A percentile compares a stretch with the other conserved stretches of the same genome.
These are phyloP conservation scores for Rehmannia glutinosa DNA, from an alignment of 257 asterid species.

Conservation along the genomic window DNA sequence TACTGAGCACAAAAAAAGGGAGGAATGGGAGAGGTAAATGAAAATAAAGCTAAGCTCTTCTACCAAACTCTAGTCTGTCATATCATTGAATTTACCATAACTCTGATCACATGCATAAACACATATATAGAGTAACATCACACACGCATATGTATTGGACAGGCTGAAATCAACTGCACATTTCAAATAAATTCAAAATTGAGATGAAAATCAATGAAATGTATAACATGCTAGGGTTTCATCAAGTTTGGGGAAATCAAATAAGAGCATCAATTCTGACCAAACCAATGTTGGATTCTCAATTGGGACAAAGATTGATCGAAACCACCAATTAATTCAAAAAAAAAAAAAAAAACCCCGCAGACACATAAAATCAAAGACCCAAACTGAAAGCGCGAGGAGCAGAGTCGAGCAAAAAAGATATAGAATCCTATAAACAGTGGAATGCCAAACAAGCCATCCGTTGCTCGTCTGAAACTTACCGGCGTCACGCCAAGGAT, in stretches of 20 bases:
- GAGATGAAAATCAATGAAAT: not conserved
- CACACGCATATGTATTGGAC: not conserved
- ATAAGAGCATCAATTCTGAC: conserved; percentile 17
- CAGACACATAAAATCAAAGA: not conserved
- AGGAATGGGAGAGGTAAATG: not conserved
- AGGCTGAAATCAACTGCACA: not conserved
- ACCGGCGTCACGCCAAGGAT: conserved; percentile 26
- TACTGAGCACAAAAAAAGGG: not conserved
- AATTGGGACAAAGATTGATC: conserved; percentile 13
- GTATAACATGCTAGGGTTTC: conserved; percentile 30
- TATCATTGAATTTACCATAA: conserved; percentile 3
- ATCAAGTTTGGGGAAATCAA: conserved; percentile 31
- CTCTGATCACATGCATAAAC: conserved; percentile 22
- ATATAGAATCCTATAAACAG: not conserved
- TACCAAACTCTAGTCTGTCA: not conserved
- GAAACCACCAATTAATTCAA: conserved; percentile 9
- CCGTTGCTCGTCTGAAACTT: conserved; percentile 9
- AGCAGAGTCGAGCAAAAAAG: not conserved
- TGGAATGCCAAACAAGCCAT: not conserved
- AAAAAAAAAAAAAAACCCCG: not conserved
- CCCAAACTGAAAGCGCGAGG: conserved; percentile 6
- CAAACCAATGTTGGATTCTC: conserved; percentile 12
- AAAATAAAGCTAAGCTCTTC: not conserved
- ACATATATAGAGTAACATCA: conserved; percentile 2
- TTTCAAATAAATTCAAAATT: conserved; percentile 4